Evolutionary conservation across 306 rosid genomes (phyloP), one percentile per base, ranked within the genome.

Genomic region (Pterocarpus santalinus): DNA sequence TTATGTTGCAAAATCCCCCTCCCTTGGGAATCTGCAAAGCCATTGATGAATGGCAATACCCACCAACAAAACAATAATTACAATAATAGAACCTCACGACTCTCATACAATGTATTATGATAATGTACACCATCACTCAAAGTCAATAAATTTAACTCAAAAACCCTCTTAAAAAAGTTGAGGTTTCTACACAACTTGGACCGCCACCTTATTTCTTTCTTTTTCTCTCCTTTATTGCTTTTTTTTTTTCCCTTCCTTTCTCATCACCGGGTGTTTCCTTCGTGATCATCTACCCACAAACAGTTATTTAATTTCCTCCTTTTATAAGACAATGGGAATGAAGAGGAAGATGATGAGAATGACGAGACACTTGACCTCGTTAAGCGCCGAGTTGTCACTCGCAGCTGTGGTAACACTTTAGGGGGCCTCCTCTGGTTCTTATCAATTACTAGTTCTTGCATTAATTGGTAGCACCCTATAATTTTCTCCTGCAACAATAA

Each of bases 21-120:
- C 87, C 93, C 88, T 90, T 72, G 97, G 97, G 94, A 93, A 93
- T 90, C 90, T 83, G 92, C 91, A 87, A 87, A 72, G 91, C 94
- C 94, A 91, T 87, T 86, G 85, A 89, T 86, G 90, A 87, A 87
- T 86, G 88, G 88, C 95, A 34, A 80, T 86, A 75, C 86, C 89
- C 88, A 88, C 90, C 86, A 82, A 7, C 82, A 82, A 86, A 69
- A 72, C 77, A 56, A 32, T 73, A 79, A 81, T 75, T 79, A 16
- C 72, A 73, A 79, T 77, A 80, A 82, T 69, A 85, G 82, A 82
- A 75, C 72, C 97, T 77, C 97, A 83, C 87, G 57, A 14, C 8
- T 55, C 61, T 15, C 61, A 22, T 64, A 77, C 61, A 83, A 80
- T 82, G 69, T 76, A 79, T 47, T 47, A 46, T 47, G 12, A 51